These are phyloP conservation scores for Saccharum hybrid DNA, from an alignment of 202 grass and related monocot species.

Conservation along the genomic window DNA sequence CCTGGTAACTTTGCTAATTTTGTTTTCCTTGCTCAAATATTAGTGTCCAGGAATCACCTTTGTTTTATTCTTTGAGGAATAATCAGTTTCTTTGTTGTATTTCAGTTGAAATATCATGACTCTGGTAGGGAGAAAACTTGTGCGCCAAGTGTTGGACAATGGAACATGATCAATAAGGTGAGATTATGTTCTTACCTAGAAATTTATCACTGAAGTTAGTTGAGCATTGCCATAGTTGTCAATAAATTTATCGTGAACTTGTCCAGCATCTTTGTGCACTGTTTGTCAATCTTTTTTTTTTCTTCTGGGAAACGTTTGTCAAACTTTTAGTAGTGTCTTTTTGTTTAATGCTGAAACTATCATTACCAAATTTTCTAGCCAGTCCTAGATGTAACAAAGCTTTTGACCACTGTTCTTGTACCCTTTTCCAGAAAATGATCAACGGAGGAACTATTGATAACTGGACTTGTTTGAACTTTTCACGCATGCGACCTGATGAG, in stretches of 20 bases:
- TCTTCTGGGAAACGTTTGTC: background rate
- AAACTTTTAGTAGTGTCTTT: background rate
- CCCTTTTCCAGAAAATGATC: conserved; percentile 72
- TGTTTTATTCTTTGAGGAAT: background rate
- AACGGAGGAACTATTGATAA: conserved; percentile 62
- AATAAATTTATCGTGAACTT: background rate
- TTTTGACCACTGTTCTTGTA: conserved; percentile 7
- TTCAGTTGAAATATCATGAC: conserved; percentile 87
- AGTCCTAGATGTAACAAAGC: background rate
- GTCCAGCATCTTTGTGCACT: background rate
- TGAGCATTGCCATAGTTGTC: background rate
- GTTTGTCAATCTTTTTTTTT: background rate
- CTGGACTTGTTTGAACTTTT: conserved; percentile 78
- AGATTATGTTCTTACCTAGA: background rate
- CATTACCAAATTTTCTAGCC: background rate
- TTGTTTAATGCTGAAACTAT: background rate
- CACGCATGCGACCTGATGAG: conserved; percentile 55
- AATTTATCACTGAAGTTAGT: background rate
- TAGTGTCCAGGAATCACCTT: background rate
- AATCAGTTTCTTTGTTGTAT: conserved; percentile 10
- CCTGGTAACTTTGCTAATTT: conserved; percentile 37
- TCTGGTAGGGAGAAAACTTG: conserved; percentile 72
- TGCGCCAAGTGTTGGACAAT: conserved; percentile 71
- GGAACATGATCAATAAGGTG: conserved; percentile 93
- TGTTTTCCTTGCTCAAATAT: background rate